phyloP scores from a whole-genome alignment of 148 eudicot species.

The Arbutus unedo region DNA sequence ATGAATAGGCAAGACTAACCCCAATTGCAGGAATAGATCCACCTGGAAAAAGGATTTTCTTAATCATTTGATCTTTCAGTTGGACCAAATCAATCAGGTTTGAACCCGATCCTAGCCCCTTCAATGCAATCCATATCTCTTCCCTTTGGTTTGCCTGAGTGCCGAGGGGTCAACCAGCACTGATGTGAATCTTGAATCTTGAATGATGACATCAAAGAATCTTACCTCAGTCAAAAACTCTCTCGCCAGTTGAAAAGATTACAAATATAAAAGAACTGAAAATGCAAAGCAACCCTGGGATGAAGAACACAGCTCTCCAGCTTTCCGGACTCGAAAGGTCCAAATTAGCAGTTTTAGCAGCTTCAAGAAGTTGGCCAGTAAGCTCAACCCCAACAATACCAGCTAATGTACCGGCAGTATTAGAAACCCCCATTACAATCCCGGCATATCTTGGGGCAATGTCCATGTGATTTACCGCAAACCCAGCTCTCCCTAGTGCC shows the following conservation, averaged over 20 bases:
- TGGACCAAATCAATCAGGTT: too few species aligned
- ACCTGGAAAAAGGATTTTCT: too few species aligned
- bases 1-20: too few species aligned
- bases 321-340: slow-evolving; percentile 80
- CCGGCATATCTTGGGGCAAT: slow-evolving; percentile 97
- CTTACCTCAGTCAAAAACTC: slow-evolving; percentile 72
- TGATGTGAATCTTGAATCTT: background rate
- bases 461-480: slow-evolving; percentile 98
- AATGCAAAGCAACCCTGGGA: slow-evolving; percentile 82
- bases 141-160: background rate
- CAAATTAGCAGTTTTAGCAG: slow-evolving; percentile 73
- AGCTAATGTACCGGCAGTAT: slow-evolving; percentile 93
- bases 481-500: slow-evolving; percentile 95
- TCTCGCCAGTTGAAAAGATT: slow-evolving; percentile 77
- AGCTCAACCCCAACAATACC: slow-evolving; percentile 91
- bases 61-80: too few species aligned
- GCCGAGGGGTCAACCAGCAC: background rate
- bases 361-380: slow-evolving; percentile 88
- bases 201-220: background rate
- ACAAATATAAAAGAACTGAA: slow-evolving; percentile 72
- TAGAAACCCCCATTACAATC: slow-evolving; percentile 94
- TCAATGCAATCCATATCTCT: background rate
- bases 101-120: too few species aligned
- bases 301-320: slow-evolving; percentile 75
- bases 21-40: too few species aligned